phyloP scores from a whole-genome alignment of 2,329 filamentous ascomycete genomes.

The Calonectria pseudoturangicola region DNA sequence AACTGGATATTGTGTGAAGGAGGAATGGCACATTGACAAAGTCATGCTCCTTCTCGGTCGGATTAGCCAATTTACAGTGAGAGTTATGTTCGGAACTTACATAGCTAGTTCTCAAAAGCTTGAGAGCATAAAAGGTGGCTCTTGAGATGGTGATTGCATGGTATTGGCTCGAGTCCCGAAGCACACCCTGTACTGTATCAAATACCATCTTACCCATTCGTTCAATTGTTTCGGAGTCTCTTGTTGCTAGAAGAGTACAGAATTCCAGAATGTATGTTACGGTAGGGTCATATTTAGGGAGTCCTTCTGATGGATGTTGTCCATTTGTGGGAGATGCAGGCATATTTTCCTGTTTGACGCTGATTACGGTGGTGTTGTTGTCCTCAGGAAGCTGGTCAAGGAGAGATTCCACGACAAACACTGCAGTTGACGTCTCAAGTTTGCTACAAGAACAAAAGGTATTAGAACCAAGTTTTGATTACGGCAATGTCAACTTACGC shows the following conservation, averaged over 20 bases:
- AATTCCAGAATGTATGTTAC: slow-evolving; percentile 94
- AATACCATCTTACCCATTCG: slow-evolving; percentile 86
- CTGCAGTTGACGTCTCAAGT: slow-evolving; percentile 59
- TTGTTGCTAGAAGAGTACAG: slow-evolving; percentile 86
- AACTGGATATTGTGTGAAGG: slow-evolving; percentile 91
- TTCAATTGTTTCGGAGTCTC: slow-evolving; percentile 83
- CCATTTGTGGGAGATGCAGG: slow-evolving; percentile 77
- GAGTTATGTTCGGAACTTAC: slow-evolving; percentile 70
- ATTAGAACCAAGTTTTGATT: slow-evolving; percentile 10
- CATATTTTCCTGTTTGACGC: slow-evolving; percentile 90
- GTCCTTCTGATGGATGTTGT: slow-evolving; percentile 53
- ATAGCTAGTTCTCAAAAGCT: slow-evolving; percentile 88
- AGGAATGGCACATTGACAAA: slow-evolving; percentile 94
- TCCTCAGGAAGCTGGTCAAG: slow-evolving; percentile 92
- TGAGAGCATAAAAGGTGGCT: slow-evolving; percentile 90
- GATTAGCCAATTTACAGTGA: slow-evolving; percentile 46
- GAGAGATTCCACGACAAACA: slow-evolving; percentile 77
- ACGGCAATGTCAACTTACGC: slow-evolving; percentile 70
- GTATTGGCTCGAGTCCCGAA: slow-evolving; percentile 85
- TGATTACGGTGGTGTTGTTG: slow-evolving; percentile 84
- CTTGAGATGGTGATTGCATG: slow-evolving; percentile 91
- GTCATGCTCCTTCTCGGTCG: slow-evolving; percentile 80
- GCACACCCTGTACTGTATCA: slow-evolving; percentile 85
- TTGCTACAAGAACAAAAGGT: slow-evolving; percentile 53
- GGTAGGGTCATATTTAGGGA: slow-evolving; percentile 86